These are phyloP conservation scores for Pyrenochaeta sp. DNA, from an alignment of 2,329 filamentous ascomycete species.

Conservation along the genomic window DNA sequence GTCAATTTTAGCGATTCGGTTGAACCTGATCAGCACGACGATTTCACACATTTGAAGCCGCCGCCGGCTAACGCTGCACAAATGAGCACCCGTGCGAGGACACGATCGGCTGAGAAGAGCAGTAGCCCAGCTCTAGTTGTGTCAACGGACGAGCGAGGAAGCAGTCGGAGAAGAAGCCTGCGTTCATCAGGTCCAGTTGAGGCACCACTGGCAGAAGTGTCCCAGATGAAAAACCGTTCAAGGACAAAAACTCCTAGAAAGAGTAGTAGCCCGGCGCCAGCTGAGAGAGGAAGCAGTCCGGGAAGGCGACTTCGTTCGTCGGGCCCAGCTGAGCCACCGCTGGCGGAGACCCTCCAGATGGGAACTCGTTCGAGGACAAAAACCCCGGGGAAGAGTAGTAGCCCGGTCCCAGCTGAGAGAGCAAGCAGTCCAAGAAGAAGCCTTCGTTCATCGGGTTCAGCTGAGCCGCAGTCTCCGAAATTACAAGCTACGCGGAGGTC, in stretches of 20 bases:
- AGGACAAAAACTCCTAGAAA: too few relatives aligned
- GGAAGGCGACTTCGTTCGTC: too few relatives aligned
- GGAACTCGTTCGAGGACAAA: too few relatives aligned
- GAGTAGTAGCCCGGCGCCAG: constrained; percentile 10
- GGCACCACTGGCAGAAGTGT: too few relatives aligned
- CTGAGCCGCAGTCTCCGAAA: constrained; percentile 10
- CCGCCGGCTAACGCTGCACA: constrained; percentile 13
- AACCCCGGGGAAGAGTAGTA: constrained; percentile 5
- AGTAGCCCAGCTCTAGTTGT: neutral
- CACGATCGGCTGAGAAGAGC: constrained; percentile 6
- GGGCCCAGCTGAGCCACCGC: too few relatives aligned
- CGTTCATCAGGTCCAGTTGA: too few relatives aligned
- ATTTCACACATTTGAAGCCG: constrained; percentile 5
- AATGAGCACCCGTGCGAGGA: constrained; percentile 1
- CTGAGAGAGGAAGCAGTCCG: too few relatives aligned
- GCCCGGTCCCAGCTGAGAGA: constrained; percentile 6
- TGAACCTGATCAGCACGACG: constrained; percentile 3
- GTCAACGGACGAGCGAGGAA: too few relatives aligned
- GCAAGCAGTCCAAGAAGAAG: constrained; percentile 11
- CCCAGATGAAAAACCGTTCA: too few relatives aligned
- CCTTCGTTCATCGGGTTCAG: constrained; percentile 10
- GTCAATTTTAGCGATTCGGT: constrained; percentile 19
- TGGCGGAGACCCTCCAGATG: too few relatives aligned
- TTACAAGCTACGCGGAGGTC: constrained; percentile 21
- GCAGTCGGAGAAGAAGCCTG: too few relatives aligned